These are phyloP conservation scores for Ashbya aceris DNA, from an alignment of 1,139 yeast species.

Conservation along the genomic window DNA sequence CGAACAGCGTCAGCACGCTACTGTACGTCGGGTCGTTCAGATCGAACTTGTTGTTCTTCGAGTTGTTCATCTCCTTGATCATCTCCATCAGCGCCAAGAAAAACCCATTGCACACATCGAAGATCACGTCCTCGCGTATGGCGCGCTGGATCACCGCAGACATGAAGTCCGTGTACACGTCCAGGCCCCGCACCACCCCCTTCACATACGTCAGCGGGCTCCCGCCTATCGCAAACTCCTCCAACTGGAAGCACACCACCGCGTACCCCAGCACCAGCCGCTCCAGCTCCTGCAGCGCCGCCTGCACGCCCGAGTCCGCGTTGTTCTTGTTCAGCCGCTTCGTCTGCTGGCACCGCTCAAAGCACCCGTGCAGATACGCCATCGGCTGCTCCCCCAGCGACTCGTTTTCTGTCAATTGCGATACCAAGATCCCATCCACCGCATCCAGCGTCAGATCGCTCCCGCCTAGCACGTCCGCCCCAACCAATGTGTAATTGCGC, in stretches of 20 bases:
- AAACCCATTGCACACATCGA: slow-evolving; percentile 51
- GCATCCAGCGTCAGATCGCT: slow-evolving; percentile 10
- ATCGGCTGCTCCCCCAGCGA: slow-evolving; percentile 17
- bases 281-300: slow-evolving; percentile 41
- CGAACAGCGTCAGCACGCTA: slow-evolving; percentile 45
- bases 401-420: slow-evolving; percentile 28
- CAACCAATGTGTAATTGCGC: slow-evolving; percentile 15
- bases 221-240: slow-evolving; percentile 26
- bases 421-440: slow-evolving; percentile 24
- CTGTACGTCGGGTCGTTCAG: slow-evolving; percentile 43
- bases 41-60: slow-evolving; percentile 25
- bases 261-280: slow-evolving; percentile 58
- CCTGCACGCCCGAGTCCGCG: slow-evolving; percentile 30
- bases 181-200: slow-evolving; percentile 32
- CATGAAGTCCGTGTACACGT: slow-evolving; percentile 44
- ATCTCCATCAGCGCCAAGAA: slow-evolving; percentile 38
- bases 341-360: slow-evolving; percentile 21
- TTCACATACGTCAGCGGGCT: slow-evolving; percentile 21
- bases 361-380: slow-evolving; percentile 24
- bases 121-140: slow-evolving; percentile 53
- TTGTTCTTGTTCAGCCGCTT: slow-evolving; percentile 20
- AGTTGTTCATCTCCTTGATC: slow-evolving; percentile 15
- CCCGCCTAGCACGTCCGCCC: slow-evolving; percentile 5
- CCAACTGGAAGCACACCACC: slow-evolving; percentile 54
- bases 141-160: slow-evolving; percentile 50